Percentiles rank a stretch among this genome's conserved stretches.
These are phyloP conservation scores for Wickerhamiella dianesei DNA, from an alignment of 805 yeast genomes.

Conservation along the genomic window DNA sequence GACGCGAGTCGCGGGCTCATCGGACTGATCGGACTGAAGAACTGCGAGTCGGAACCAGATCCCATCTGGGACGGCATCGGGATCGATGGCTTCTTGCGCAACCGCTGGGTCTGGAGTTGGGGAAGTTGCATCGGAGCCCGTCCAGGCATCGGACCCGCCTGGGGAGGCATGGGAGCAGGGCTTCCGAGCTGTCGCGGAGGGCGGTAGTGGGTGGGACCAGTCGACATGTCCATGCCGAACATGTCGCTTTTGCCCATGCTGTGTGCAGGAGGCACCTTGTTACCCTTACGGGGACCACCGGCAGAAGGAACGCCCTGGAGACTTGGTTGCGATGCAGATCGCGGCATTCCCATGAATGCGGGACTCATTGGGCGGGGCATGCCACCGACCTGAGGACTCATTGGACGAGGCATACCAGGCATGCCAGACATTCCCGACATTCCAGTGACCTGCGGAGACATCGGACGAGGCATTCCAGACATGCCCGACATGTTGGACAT, in stretches of 20 bases:
- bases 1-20: not conserved
- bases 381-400: not conserved
- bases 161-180: not conserved
- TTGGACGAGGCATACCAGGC: not conserved
- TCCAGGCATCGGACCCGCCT: not conserved
- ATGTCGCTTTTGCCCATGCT: not conserved
- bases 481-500: not conserved
- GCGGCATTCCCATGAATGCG: not conserved
- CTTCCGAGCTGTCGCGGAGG: not conserved
- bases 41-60: not conserved
- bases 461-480: constrained; percentile 3
- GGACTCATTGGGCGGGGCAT: not conserved
- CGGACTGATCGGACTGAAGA: not conserved
- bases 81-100: constrained; percentile 3
- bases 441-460: not conserved
- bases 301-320: not conserved
- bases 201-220: not conserved
- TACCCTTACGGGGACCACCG: not conserved
- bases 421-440: constrained; percentile 1
- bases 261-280: not conserved
- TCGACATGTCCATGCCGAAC: not conserved
- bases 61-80: not conserved
- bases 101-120: constrained; percentile 4
- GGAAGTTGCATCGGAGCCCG: constrained; percentile 3
- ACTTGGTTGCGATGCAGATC: not conserved